Evolutionary conservation across 208 protist genomes (phyloP).

Genomic region (Leptomonas pyrrhocoris): DNA sequence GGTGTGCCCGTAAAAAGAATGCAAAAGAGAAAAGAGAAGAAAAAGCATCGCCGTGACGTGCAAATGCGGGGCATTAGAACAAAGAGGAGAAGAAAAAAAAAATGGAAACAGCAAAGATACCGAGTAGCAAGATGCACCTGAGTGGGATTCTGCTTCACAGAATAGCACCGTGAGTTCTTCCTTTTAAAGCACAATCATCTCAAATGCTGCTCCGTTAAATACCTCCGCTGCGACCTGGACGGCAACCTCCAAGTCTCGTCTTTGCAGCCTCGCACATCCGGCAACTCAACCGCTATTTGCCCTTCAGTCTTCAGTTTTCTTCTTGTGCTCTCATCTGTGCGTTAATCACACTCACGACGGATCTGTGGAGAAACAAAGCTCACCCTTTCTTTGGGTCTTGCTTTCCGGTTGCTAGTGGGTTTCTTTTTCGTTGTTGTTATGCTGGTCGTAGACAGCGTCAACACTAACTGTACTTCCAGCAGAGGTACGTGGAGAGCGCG

Average conservation of each 20-base stretch:
- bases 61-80: background rate
- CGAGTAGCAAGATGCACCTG: background rate
- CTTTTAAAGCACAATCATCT: too few relatives aligned
- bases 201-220: too few relatives aligned
- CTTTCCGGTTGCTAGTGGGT: background rate
- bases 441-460: background rate
- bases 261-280: too few relatives aligned
- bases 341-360: background rate
- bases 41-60: too few relatives aligned
- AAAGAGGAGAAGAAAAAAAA: background rate
- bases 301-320: too few relatives aligned
- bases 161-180: too few relatives aligned
- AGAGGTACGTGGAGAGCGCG: conserved; percentile 39
- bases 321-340: too few relatives aligned
- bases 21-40: background rate
- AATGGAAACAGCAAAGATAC: background rate
- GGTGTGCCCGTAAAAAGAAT: background rate
- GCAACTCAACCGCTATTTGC: too few relatives aligned
- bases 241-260: too few relatives aligned
- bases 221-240: too few relatives aligned
- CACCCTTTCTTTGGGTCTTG: background rate
- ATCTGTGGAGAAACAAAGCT: background rate
- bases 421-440: background rate
- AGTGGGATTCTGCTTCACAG: too few relatives aligned
- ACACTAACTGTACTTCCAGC: conserved; percentile 33